These are phyloP conservation scores for Chalciporus pseudorubinellus DNA, from an alignment of 768 basidiomycete species.

Conservation along the genomic window DNA sequence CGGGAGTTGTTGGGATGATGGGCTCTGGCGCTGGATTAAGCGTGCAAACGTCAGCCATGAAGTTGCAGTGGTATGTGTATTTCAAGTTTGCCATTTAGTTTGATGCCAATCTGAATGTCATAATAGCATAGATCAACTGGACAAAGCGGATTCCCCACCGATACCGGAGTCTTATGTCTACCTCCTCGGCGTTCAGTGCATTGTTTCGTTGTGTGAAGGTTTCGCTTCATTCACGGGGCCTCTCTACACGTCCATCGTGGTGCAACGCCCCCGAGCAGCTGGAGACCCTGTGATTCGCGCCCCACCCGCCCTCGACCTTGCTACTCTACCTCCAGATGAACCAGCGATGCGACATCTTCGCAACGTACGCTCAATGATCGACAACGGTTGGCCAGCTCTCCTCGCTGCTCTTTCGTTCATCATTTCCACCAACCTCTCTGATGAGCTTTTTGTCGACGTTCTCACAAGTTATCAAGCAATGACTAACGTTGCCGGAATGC, in stretches of 20 bases:
- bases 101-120: not conserved
- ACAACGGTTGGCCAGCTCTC: slow-evolving; percentile 88
- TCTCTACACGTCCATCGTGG: slow-evolving; percentile 68
- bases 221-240: slow-evolving; percentile 72
- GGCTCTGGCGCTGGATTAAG: slow-evolving; percentile 68
- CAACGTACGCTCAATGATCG: slow-evolving; percentile 75
- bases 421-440: slow-evolving; percentile 87
- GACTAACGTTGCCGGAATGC: slow-evolving; percentile 84
- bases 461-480: slow-evolving; percentile 80
- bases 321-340: slow-evolving; percentile 52
- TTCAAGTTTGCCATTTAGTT: not conserved
- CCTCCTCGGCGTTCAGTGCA: slow-evolving; percentile 85
- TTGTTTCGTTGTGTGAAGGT: slow-evolving; percentile 84
- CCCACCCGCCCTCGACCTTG: slow-evolving; percentile 68
- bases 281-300: slow-evolving; percentile 67
- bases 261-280: slow-evolving; percentile 60
- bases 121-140: slow-evolving; percentile 90
- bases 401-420: slow-evolving; percentile 88
- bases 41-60: slow-evolving; percentile 74
- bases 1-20: slow-evolving; percentile 86
- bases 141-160: slow-evolving; percentile 92
- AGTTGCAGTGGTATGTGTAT: slow-evolving; percentile 76
- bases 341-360: slow-evolving; percentile 54
- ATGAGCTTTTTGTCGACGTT: slow-evolving; percentile 87
- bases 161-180: slow-evolving; percentile 95